Evolutionary conservation across 306 rosid species (phyloP), one percentile per base, ranked within the genome.

Genomic region (Prunus salicina): DNA sequence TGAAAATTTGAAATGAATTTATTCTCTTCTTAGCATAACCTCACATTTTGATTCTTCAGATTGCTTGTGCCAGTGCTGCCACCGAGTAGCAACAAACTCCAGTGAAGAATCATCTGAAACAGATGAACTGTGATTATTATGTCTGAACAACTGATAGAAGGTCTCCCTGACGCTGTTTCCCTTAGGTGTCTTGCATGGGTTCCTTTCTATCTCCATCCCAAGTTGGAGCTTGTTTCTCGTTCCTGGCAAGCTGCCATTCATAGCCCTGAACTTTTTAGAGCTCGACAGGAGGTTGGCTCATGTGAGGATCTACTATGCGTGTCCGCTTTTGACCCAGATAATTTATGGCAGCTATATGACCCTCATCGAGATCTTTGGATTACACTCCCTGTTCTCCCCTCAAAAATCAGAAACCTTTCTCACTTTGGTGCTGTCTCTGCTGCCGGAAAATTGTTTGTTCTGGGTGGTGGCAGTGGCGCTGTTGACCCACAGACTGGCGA

Each of bases 401-500:
- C 98, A 51, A 96, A 83, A 76, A 81, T 89, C 64, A 89, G 89
- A 73, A 97, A 92, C 85, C 98, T 96, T 73, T 86, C 99, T 57
- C 88, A 89, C 84, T 96, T 92, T 32, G 97, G 99, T 50, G 92
- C 87, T 12, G 99, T 92, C 82, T 90, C 96, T 58, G 56, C 88
- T 67, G 88, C 92, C 67, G 96, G 99, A 78, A 95, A 92, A 84
- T 80, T 92, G 82, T 95, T 89, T 86, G 99, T 95, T 77, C 86
- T 95, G 61, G 99, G 99, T 38, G 99, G 99, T 79, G 97, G 97
- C 25, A 95, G 99, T 76, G 99, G 87, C 30, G 97, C 92, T 64
- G 97, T 95, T 45, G 97, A 95, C 81, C 99, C 97, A 24, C 84
- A 81, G 82, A 95, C 99, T 2, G 99, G 99, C 53, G 99, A 96